Percentiles rank a stretch among this genome's conserved stretches.
Conservation (phyloP, 345 rosid species). For the Acer saccharum region DNA sequence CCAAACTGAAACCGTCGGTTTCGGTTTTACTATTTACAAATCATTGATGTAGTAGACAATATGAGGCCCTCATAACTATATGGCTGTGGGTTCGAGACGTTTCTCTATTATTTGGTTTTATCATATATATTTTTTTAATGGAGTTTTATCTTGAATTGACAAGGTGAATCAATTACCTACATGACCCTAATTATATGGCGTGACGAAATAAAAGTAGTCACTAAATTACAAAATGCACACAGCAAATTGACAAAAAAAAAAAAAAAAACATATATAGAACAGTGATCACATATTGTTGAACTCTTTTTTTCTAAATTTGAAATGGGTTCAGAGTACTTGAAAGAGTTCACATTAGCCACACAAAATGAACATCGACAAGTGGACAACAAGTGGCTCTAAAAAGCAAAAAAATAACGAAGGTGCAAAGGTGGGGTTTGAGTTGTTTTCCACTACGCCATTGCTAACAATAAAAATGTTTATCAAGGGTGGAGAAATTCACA, state of each 20-base stretch:
- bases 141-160: no score
- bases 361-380: constrained; percentile 7
- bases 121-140: no score
- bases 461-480: background rate
- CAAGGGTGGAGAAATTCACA: constrained; percentile 15
- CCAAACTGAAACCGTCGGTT: no score
- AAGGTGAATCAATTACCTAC: no score
- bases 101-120: no score
- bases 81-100: no score
- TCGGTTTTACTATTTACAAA: no score
- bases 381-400: background rate
- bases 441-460: constrained; percentile 22
- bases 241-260: no score
- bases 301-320: background rate
- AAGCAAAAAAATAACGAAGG: background rate
- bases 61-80: no score
- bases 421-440: constrained; percentile 28
- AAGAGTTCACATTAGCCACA: background rate
- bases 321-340: background rate
- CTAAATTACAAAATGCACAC: background rate
- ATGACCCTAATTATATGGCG: no score
- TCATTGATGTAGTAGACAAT: no score
- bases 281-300: background rate
- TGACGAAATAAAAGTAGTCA: background rate
- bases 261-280: background rate